A percentile compares a stretch with the other conserved stretches of the same genome.
These are phyloP conservation scores for Saksenaea oblongispora DNA, from an alignment of 371 early-diverging fungal species.

Conservation along the genomic window DNA sequence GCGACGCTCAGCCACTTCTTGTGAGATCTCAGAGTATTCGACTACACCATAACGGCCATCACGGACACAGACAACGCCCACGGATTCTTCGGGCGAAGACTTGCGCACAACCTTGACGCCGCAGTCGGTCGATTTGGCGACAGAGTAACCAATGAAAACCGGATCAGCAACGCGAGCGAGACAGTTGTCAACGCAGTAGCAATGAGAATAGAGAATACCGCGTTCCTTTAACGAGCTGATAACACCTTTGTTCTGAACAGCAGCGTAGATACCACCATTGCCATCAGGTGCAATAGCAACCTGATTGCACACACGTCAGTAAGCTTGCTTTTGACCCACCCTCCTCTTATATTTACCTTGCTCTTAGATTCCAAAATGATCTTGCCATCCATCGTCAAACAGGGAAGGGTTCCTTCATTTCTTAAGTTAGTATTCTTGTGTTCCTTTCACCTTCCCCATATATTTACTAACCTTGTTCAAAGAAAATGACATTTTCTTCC, in stretches of 20 bases:
- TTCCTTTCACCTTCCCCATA: not conserved
- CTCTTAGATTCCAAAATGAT: constrained; percentile 83
- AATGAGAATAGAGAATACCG: constrained; percentile 85
- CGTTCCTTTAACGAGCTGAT: constrained; percentile 74
- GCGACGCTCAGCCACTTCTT: constrained; percentile 68
- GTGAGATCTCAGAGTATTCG: constrained; percentile 94
- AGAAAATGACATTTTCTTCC: constrained; percentile 82
- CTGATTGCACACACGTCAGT: constrained; percentile 1
- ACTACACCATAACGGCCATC: constrained; percentile 85
- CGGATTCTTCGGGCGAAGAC: constrained; percentile 81
- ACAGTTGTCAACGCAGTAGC: constrained; percentile 96
- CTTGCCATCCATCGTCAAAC: constrained; percentile 81
- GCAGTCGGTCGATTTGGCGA: constrained; percentile 84
- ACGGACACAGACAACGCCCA: constrained; percentile 92
- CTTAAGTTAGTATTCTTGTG: not conserved
- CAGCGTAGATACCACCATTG: constrained; percentile 83
- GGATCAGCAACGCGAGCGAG: constrained; percentile 95
- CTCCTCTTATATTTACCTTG: constrained; percentile 52
- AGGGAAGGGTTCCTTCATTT: constrained; percentile 77
- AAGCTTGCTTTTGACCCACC: not conserved
- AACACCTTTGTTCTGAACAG: constrained; percentile 76
- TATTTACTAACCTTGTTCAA: constrained; percentile 68
- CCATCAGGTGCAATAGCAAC: constrained; percentile 79
- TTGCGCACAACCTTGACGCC: constrained; percentile 95
- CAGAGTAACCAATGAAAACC: constrained; percentile 89